Conservation (phyloP, 805 yeast species). For the Yarrowia hollandica region DNA sequence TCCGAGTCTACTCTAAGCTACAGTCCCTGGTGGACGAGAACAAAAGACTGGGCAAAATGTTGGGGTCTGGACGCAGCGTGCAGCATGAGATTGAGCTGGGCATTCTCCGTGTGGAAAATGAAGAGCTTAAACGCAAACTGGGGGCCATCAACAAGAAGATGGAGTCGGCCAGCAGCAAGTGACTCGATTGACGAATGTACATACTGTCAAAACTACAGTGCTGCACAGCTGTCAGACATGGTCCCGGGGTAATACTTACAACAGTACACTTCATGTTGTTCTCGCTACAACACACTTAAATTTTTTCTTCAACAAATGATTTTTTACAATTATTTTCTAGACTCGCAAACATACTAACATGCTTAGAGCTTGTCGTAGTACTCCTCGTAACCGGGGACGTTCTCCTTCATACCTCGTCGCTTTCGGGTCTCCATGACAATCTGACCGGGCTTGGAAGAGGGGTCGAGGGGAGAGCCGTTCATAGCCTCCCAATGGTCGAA, state of each 20-base stretch:
- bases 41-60: slow-evolving; percentile 2
- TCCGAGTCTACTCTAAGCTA: slow-evolving; percentile 1
- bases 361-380: slow-evolving; percentile 65
- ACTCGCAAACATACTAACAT: slow-evolving; percentile 8
- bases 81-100: slow-evolving; percentile 24
- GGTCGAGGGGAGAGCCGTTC: slow-evolving; percentile 90
- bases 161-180: too few species aligned
- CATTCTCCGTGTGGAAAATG: slow-evolving; percentile 6
- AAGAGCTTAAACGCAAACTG: not conserved
- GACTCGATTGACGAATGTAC: too few species aligned
- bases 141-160: too few species aligned
- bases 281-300: too few species aligned
- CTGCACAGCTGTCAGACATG: too few species aligned
- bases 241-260: too few species aligned
- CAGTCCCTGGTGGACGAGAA: slow-evolving; percentile 8
- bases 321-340: slow-evolving; percentile 28
- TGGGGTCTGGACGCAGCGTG: not conserved
- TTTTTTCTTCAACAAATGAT: slow-evolving; percentile 11
- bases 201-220: too few species aligned
- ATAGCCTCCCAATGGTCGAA: slow-evolving; percentile 97
- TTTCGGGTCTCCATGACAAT: slow-evolving; percentile 73
- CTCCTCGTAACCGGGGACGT: slow-evolving; percentile 99
- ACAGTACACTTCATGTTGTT: too few species aligned
- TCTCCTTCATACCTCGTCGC: slow-evolving; percentile 96
- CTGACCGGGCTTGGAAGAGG: slow-evolving; percentile 67